Percentiles rank a stretch among this genome's conserved stretches.
These are phyloP conservation scores for Fallopia convolvulus DNA, from an alignment of 148 eudicot species.

Conservation along the genomic window DNA sequence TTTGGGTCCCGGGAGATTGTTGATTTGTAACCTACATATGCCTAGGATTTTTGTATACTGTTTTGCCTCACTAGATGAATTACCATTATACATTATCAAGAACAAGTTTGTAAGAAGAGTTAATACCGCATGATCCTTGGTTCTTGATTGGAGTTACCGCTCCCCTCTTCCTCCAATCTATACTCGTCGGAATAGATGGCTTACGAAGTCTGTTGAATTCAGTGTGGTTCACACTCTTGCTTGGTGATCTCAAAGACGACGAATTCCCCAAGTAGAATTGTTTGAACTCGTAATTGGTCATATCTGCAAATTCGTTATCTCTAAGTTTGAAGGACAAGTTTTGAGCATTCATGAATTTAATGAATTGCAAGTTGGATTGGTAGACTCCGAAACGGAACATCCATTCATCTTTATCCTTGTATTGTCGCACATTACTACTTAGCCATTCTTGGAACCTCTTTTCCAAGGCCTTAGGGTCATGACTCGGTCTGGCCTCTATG, in stretches of 20 bases:
- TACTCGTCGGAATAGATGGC: not conserved
- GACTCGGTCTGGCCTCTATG: not conserved
- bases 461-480: conserved; percentile 12
- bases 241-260: not conserved
- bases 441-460: conserved; percentile 26
- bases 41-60: too few relatives aligned
- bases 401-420: conserved; percentile 23
- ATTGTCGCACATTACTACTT: conserved; percentile 14
- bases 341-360: conserved; percentile 29
- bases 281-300: conserved; percentile 50
- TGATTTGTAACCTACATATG: too few relatives aligned
- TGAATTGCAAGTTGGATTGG: conserved; percentile 31
- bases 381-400: conserved; percentile 30
- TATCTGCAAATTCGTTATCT: conserved; percentile 51
- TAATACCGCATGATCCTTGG: conserved; percentile 64
- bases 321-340: conserved; percentile 36
- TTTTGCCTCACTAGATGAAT: too few relatives aligned
- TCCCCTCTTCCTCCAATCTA: conserved; percentile 60
- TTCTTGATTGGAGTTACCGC: conserved; percentile 62
- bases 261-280: conserved; percentile 27
- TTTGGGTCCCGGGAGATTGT: too few relatives aligned
- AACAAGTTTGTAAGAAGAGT: too few relatives aligned
- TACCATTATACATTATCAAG: too few relatives aligned
- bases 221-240: not conserved
- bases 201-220: not conserved